These are phyloP conservation scores for Phytophthora pluvialis DNA, from an alignment of 352 stramenopile genomes.

Conservation along the genomic window DNA sequence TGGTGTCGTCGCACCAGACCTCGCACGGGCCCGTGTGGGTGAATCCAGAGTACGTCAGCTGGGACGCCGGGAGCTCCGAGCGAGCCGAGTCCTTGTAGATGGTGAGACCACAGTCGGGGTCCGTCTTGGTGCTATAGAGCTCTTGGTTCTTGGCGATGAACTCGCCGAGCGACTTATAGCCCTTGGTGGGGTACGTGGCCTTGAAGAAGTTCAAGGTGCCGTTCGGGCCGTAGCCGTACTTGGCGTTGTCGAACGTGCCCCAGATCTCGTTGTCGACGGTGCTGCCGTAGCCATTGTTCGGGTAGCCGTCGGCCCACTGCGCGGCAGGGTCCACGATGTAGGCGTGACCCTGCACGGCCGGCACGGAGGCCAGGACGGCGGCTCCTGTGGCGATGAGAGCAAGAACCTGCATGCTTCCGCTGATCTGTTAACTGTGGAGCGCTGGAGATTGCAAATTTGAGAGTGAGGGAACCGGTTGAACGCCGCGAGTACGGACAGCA, in stretches of 20 bases:
- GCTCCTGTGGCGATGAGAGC: conserved; percentile 35
- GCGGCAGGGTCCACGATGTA: conserved; percentile 57
- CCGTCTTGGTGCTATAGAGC: conserved; percentile 39
- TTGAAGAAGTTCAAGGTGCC: conserved; percentile 48
- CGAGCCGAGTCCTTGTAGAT: conserved; percentile 44
- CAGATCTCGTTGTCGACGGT: conserved; percentile 52
- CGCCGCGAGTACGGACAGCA: conserved; percentile 13
- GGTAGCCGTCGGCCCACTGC: conserved; percentile 44
- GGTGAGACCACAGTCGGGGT: conserved; percentile 49
- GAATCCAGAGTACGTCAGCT: conserved; percentile 59
- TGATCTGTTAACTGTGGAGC: conserved; percentile 6
- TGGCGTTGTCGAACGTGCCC: conserved; percentile 39
- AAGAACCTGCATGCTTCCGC: conserved; percentile 34
- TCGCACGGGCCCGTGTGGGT: conserved; percentile 66
- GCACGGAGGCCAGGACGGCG: conserved; percentile 25
- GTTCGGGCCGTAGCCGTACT: conserved; percentile 51
- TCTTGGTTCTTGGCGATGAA: conserved; percentile 56
- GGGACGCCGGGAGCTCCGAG: conserved; percentile 40
- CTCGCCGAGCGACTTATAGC: conserved; percentile 44
- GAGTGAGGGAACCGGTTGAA: conserved; percentile 6
- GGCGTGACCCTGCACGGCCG: conserved; percentile 29
- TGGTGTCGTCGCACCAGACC: conserved; percentile 64
- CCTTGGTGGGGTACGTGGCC: conserved; percentile 39
- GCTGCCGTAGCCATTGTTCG: conserved; percentile 56
- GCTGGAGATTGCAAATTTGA: conserved; percentile 32